These are phyloP conservation scores for Triticum timopheevii DNA, from an alignment of 176 grass and related monocot genomes.

Conservation along the genomic window DNA sequence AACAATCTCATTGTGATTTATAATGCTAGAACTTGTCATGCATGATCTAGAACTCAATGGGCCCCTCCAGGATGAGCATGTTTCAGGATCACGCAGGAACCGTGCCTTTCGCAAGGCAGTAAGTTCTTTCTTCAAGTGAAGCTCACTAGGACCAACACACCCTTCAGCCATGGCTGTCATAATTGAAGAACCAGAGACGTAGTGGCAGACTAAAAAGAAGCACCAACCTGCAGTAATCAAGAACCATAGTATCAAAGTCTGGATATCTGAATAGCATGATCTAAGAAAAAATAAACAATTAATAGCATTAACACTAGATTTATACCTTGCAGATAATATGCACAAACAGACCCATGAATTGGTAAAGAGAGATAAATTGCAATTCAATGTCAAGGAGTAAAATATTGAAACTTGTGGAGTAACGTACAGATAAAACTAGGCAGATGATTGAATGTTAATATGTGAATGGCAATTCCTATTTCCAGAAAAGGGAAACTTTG, in stretches of 20 bases:
- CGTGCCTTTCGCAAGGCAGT: conserved; percentile 70
- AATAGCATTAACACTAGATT: neutral
- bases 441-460: neutral
- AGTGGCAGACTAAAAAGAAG: conserved; percentile 25
- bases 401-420: neutral
- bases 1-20: conserved; percentile 33
- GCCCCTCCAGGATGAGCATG: conserved; percentile 85
- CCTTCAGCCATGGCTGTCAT: conserved; percentile 57
- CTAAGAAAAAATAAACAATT: neutral
- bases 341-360: conserved; percentile 9
- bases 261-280: neutral
- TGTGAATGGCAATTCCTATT: neutral
- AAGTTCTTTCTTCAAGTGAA: conserved; percentile 96
- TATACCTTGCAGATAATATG: conserved; percentile 3
- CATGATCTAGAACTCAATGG: conserved; percentile 76
- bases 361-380: neutral
- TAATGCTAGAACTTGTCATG: conserved; percentile 42
- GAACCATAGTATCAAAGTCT: conserved; percentile 16
- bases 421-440: neutral
- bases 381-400: neutral
- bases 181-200: conserved; percentile 12
- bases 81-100: conserved; percentile 86
- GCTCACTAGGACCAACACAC: conserved; percentile 72
- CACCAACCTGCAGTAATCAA: conserved; percentile 30
- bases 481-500: neutral